Evolutionary conservation across 2,329 filamentous ascomycete genomes (phyloP).

Genomic region (Colletotrichum costaricense): DNA sequence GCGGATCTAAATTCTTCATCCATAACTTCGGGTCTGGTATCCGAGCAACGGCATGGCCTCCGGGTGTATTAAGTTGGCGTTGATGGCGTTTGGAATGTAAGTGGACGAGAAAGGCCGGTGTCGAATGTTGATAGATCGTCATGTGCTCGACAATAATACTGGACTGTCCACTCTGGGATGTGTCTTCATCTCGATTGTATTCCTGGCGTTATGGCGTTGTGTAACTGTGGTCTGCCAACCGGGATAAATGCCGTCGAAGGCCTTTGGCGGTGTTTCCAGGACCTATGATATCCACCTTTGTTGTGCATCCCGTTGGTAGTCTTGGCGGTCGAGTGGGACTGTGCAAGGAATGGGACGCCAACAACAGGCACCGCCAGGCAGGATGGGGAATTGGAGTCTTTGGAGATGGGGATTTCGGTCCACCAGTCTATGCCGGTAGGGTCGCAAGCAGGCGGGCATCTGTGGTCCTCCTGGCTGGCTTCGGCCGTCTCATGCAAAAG

Average conservation of each 20-base stretch:
- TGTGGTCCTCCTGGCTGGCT: slow-evolving; percentile 8
- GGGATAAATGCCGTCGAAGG: not conserved
- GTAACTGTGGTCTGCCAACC: not conserved
- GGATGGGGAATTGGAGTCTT: slow-evolving; percentile 11
- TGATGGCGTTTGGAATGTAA: not conserved
- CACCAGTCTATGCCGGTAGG: slow-evolving; percentile 7
- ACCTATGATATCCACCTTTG: slow-evolving; percentile 1
- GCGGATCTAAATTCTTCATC: not conserved
- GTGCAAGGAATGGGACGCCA: slow-evolving; percentile 7
- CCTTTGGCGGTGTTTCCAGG: not conserved
- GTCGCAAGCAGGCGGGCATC: slow-evolving; percentile 20
- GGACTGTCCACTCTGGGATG: not conserved
- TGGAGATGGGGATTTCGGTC: slow-evolving; percentile 4
- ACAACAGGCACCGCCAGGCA: slow-evolving; percentile 10
- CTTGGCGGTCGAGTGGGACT: slow-evolving; percentile 20
- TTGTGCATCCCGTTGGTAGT: slow-evolving; percentile 2
- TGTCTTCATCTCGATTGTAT: not conserved
- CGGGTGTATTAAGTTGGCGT: not conserved
- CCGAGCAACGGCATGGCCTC: slow-evolving; percentile 9
- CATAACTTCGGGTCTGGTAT: not conserved
- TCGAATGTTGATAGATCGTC: not conserved
- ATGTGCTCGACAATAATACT: not conserved
- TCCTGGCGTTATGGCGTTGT: not conserved
- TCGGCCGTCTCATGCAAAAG: slow-evolving; percentile 5
- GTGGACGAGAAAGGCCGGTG: not conserved